Percentiles rank a stretch among this genome's conserved stretches.
These are phyloP conservation scores for Dysphania ambrosioides DNA, from an alignment of 148 eudicot species.

Conservation along the genomic window DNA sequence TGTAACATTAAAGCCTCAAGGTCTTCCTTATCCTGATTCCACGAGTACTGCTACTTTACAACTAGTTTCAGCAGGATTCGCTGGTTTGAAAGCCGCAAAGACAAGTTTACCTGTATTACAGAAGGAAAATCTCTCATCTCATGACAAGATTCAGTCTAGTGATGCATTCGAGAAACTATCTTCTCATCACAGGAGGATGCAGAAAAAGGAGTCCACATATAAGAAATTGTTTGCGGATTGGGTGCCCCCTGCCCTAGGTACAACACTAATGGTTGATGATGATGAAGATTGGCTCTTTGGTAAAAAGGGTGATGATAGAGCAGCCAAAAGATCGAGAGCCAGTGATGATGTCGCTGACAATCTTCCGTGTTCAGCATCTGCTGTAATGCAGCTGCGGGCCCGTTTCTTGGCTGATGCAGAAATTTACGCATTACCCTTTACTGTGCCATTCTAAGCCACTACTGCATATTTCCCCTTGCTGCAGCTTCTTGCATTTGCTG, in stretches of 20 bases:
- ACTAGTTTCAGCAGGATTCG: neutral
- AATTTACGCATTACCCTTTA: conserved; percentile 54
- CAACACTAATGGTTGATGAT: neutral
- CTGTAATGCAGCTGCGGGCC: conserved; percentile 41
- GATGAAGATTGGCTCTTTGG: conserved; percentile 56
- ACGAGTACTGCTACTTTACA: neutral
- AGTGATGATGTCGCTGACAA: conserved; percentile 17
- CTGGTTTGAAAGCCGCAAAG: neutral
- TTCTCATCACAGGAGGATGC: conserved; percentile 30
- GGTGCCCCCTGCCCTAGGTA: conserved; percentile 18
- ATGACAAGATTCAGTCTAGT: neutral
- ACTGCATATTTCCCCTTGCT: too few species aligned
- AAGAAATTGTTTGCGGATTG: conserved; percentile 37
- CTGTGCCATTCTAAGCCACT: conserved; percentile 62
- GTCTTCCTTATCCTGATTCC: conserved; percentile 7
- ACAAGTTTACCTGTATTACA: neutral
- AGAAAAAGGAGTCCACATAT: conserved; percentile 27
- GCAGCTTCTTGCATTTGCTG: neutral
- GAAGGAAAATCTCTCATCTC: neutral
- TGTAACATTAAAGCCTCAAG: neutral
- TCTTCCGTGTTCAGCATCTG: conserved; percentile 16
- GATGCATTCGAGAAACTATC: conserved; percentile 16
- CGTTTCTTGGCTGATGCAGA: conserved; percentile 44
- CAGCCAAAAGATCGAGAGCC: conserved; percentile 12
- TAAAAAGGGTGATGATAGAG: conserved; percentile 20